Conservation (phyloP, 352 stramenopile species). For the Hyaloperonospora brassicae region DNA sequence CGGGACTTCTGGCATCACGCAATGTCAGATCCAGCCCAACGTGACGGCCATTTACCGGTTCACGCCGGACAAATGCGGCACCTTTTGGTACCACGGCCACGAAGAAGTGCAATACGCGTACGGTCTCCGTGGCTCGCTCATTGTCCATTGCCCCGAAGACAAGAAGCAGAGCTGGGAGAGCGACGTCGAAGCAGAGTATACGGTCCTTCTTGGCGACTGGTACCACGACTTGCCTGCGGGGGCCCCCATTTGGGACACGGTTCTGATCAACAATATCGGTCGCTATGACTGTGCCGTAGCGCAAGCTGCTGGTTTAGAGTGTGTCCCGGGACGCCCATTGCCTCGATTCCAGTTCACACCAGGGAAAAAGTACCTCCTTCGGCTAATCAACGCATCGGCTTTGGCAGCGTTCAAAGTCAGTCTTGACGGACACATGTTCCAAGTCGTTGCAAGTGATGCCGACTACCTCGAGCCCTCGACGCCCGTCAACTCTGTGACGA, state of each 20-base stretch:
- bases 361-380: slow-evolving; percentile 32
- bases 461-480: slow-evolving; percentile 31
- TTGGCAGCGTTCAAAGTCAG: slow-evolving; percentile 40
- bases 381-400: slow-evolving; percentile 36
- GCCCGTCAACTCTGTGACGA: slow-evolving; percentile 23
- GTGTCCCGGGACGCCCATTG: slow-evolving; percentile 14
- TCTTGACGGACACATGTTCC: slow-evolving; percentile 36
- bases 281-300: slow-evolving; percentile 35
- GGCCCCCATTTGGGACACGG: slow-evolving; percentile 33
- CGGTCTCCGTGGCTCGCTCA: slow-evolving; percentile 34
- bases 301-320: slow-evolving; percentile 17
- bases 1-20: slow-evolving; percentile 36
- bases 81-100: slow-evolving; percentile 41
- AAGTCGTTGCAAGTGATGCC: slow-evolving; percentile 29
- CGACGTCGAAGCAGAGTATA: slow-evolving; percentile 32
- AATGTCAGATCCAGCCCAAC: slow-evolving; percentile 36
- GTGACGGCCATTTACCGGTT: slow-evolving; percentile 37
- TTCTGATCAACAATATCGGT: slow-evolving; percentile 37
- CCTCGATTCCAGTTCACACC: slow-evolving; percentile 26
- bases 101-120: slow-evolving; percentile 39
- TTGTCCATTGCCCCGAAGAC: slow-evolving; percentile 25
- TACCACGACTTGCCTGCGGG: slow-evolving; percentile 33
- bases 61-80: slow-evolving; percentile 34
- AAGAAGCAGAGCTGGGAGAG: slow-evolving; percentile 29
- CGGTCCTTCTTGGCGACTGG: slow-evolving; percentile 31